Percentiles rank a stretch among this genome's conserved stretches.
Evolutionary conservation across 306 rosid species (phyloP).

Genomic region (Citrullus colocynthis): DNA sequence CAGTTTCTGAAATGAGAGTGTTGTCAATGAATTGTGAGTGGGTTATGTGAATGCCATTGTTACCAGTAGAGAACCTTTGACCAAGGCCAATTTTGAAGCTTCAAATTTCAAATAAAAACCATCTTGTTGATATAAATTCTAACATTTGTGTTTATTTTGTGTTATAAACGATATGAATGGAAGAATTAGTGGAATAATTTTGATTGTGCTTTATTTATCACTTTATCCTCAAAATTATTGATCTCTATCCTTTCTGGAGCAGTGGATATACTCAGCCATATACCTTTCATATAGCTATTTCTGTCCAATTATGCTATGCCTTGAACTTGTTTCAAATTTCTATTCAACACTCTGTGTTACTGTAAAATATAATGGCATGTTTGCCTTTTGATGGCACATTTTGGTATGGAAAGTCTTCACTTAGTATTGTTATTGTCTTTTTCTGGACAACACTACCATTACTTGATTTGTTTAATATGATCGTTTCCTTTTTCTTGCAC

Average conservation of each 20-base stretch:
- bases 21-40: background rate
- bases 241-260: background rate
- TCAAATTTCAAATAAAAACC: background rate
- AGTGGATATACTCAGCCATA: background rate
- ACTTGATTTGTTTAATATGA: background rate
- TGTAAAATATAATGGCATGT: background rate
- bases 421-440: background rate
- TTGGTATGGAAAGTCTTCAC: background rate
- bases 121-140: background rate
- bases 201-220: background rate
- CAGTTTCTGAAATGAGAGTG: background rate
- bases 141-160: background rate
- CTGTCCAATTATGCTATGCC: background rate
- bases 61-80: background rate
- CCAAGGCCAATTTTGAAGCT: background rate
- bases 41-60: background rate
- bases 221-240: background rate
- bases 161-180: background rate
- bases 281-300: background rate
- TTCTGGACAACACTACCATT: background rate
- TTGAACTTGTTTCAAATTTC: background rate
- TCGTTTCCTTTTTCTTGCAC: background rate
- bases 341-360: background rate
- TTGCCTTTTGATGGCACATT: background rate
- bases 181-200: background rate